A percentile compares a stretch with the other conserved stretches of the same genome.
phyloP scores from a whole-genome alignment of 2,329 filamentous ascomycete species.

The Neocucurbitaria cava region DNA sequence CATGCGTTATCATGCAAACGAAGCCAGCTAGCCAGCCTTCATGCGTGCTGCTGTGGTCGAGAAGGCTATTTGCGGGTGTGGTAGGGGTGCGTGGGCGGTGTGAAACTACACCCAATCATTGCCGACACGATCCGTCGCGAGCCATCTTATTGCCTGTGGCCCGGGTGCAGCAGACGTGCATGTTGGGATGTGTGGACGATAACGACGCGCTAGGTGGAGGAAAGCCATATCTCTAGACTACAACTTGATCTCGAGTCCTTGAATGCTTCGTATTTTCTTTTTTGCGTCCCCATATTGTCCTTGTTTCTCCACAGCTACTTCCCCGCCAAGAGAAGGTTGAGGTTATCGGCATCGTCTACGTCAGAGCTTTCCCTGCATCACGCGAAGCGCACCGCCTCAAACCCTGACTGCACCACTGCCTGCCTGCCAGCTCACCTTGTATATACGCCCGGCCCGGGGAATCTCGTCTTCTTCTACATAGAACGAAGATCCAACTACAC shows the following conservation, averaged over 20 bases:
- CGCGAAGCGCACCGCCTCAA: conserved; percentile 19
- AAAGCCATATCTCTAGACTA: conserved; percentile 11
- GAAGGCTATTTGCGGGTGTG: conserved; percentile 11
- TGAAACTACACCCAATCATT: conserved; percentile 36
- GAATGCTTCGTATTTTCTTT: background rate
- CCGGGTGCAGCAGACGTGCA: conserved; percentile 27
- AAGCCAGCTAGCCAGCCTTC: background rate
- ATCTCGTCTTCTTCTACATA: background rate
- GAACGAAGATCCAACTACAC: conserved; percentile 12
- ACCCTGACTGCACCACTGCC: conserved; percentile 12
- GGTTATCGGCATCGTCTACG: conserved; percentile 33
- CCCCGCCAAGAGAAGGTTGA: background rate
- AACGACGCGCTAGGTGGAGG: conserved; percentile 28
- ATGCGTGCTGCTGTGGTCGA: background rate
- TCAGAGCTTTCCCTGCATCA: conserved; percentile 13
- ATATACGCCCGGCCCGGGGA: background rate
- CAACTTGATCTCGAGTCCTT: background rate
- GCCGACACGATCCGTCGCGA: conserved; percentile 32
- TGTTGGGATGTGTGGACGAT: conserved; percentile 22
- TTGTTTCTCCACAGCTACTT: background rate
- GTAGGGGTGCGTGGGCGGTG: conserved; percentile 28
- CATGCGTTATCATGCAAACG: background rate
- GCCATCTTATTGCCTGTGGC: conserved; percentile 30
- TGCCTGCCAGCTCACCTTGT: conserved; percentile 1
- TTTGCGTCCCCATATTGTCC: background rate